Evolutionary conservation across 2,329 filamentous ascomycete species (phyloP).

Genomic region (Colletotrichum sp.): DNA sequence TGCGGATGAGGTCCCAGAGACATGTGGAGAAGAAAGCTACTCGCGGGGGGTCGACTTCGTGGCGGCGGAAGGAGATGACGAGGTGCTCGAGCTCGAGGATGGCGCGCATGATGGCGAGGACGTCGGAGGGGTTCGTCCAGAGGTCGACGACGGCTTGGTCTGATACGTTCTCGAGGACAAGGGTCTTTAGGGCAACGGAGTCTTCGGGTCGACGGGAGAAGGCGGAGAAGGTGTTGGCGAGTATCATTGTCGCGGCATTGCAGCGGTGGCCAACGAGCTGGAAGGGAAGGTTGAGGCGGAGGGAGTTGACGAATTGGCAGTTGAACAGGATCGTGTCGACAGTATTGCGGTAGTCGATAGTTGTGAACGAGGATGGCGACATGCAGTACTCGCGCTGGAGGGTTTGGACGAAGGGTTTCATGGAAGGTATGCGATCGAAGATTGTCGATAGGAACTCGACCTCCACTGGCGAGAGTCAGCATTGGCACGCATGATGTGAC

Average conservation of each 20-base stretch:
- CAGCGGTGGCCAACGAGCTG: constrained; percentile 52
- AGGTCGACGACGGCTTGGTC: constrained; percentile 53
- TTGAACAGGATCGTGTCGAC: constrained; percentile 48
- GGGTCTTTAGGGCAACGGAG: constrained; percentile 44
- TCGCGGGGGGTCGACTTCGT: constrained; percentile 40
- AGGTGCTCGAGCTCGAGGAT: constrained; percentile 49
- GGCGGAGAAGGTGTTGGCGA: constrained; percentile 57
- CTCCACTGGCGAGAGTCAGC: constrained; percentile 42
- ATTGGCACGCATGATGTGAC: neutral
- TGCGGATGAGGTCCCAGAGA: constrained; percentile 55
- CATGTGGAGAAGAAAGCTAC: constrained; percentile 43
- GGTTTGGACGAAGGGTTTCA: constrained; percentile 48
- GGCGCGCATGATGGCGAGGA: constrained; percentile 51
- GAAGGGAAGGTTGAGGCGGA: constrained; percentile 58
- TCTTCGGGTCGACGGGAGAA: constrained; percentile 51
- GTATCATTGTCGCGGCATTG: constrained; percentile 53
- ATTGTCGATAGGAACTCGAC: constrained; percentile 51
- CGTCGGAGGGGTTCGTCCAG: constrained; percentile 56
- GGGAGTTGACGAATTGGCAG: constrained; percentile 47
- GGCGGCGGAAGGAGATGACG: constrained; percentile 50
- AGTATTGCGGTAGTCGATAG: constrained; percentile 48
- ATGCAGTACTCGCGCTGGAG: constrained; percentile 53
- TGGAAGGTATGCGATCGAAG: constrained; percentile 50
- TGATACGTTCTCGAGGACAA: constrained; percentile 57
- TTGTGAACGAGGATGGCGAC: constrained; percentile 53